Conservation (phyloP, 2,329 filamentous ascomycete genomes). For the Botrytis paeoniae region DNA sequence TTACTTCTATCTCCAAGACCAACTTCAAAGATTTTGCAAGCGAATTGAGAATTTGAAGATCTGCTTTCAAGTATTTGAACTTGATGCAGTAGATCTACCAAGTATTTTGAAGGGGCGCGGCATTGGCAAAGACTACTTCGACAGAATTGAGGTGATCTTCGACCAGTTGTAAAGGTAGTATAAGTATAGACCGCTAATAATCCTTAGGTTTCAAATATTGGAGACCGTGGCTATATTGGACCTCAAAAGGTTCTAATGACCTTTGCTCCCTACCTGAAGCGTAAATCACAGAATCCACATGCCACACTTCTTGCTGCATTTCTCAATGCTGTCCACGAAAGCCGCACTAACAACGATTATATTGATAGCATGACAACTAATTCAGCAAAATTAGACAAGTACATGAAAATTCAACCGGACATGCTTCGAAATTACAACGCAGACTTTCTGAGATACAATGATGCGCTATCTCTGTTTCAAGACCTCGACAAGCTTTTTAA, state of each 20-base stretch:
- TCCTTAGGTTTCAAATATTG: constrained; percentile 16
- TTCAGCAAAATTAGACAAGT: not conserved
- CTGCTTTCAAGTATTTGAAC: constrained; percentile 6
- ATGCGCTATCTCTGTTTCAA: not conserved
- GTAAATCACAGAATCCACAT: constrained; percentile 15
- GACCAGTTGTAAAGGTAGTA: too few relatives aligned
- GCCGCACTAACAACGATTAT: not conserved
- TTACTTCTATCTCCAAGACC: constrained; percentile 6
- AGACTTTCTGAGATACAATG: not conserved
- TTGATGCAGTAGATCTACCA: constrained; percentile 9
- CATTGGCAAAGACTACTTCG: not conserved
- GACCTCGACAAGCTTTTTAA: constrained; percentile 6
- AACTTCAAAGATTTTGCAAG: constrained; percentile 8
- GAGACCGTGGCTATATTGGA: constrained; percentile 16
- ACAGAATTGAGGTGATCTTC: constrained; percentile 14
- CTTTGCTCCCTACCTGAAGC: constrained; percentile 12
- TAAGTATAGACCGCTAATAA: not conserved
- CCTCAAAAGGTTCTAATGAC: not conserved
- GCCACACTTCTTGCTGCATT: constrained; percentile 20
- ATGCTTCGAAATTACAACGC: not conserved
- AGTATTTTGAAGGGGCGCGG: not conserved
- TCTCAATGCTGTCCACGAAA: constrained; percentile 17
- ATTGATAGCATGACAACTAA: not conserved
- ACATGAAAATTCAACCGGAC: not conserved
- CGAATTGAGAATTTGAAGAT: not conserved